Base-by-base conservation (phyloP, 768 basidiomycete species). In the Mrakia frigida region DNA sequence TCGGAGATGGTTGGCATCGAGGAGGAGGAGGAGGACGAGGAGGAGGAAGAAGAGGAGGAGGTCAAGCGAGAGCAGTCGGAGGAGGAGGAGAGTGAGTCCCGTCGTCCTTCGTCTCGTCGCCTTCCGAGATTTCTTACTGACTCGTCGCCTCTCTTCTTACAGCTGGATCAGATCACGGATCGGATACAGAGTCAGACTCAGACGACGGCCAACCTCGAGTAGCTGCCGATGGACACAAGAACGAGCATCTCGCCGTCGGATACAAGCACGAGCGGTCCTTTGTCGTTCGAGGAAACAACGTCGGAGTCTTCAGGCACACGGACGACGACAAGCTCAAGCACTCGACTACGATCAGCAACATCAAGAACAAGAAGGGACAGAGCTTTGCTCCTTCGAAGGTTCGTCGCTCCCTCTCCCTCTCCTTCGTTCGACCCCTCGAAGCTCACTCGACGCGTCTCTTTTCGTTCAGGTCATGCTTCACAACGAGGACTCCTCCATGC, bases 231-330 rank as follows among this genome's bases (percentile, higher is more conserved):
- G 90, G 90, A 37, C 90, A 90, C 41, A 87, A 87, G 78, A 98
- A 98, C 83, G 91, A 92, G 7, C 92, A 93, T 78, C 87, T 98
- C 52, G 92, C 92, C 5, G 90, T 98, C 56, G 96, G 96, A 16
- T 95, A 97, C 87, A 94, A 93, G 84, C 92, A 94, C 77, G 94
- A 97, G 80, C 87, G 95, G 39, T 93, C 94, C 16, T 97, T 93
- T 81, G 94, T 98, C 76, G 90, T 93, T 50, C 90, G 94, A 63
- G 95, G 94, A 56, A 91, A 89, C 84, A 92, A 90, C 81, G 94
- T 97, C 72, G 93, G 93, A 23, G 92, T 94, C 35, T 97, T 95
- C 85, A 89, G 87, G 74, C 91, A 91, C 81, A 86, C 88, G 3
- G 87, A 85, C 31, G 76, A 77, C 53, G 86, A 88, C 78, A 86